phyloP scores from a whole-genome alignment of 345 rosid species.

The Linum tenue region DNA sequence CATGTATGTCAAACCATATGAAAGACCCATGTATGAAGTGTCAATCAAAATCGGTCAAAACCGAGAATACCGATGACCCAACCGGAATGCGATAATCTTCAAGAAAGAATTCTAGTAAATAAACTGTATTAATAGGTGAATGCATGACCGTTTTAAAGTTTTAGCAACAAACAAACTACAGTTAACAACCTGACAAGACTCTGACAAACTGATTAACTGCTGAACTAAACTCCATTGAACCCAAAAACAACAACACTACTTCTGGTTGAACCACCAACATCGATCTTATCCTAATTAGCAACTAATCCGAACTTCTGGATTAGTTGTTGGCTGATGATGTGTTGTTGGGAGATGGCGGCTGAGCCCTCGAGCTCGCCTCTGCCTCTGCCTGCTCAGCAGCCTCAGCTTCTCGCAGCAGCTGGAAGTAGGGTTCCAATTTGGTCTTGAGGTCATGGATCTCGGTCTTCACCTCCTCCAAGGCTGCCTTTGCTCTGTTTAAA shows the following conservation, averaged over 20 bases:
- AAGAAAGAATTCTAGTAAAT: no score
- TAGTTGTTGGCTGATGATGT: not conserved
- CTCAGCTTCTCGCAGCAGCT: slow-evolving; percentile 13
- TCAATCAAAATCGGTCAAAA: no score
- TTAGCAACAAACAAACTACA: no score
- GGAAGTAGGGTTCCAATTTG: slow-evolving; percentile 20
- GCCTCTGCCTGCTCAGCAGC: not conserved
- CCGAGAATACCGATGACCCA: no score
- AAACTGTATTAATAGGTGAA: no score
- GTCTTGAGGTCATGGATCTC: slow-evolving; percentile 16
- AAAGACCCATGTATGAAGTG: no score
- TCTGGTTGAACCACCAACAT: not conserved
- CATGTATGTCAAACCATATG: no score
- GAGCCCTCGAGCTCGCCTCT: not conserved
- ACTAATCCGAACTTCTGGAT: not conserved
- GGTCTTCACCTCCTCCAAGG: slow-evolving; percentile 13
- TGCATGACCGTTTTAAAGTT: no score
- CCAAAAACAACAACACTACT: not conserved
- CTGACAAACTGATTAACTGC: no score
- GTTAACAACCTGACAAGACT: no score
- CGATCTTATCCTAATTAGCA: no score
- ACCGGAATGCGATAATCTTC: no score
- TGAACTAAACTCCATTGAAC: not conserved
- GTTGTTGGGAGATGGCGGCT: not conserved
- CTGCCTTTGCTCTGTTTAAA: slow-evolving; percentile 11